Conservation (phyloP, 345 rosid species). For the Psidium friedrichsthalianum region DNA sequence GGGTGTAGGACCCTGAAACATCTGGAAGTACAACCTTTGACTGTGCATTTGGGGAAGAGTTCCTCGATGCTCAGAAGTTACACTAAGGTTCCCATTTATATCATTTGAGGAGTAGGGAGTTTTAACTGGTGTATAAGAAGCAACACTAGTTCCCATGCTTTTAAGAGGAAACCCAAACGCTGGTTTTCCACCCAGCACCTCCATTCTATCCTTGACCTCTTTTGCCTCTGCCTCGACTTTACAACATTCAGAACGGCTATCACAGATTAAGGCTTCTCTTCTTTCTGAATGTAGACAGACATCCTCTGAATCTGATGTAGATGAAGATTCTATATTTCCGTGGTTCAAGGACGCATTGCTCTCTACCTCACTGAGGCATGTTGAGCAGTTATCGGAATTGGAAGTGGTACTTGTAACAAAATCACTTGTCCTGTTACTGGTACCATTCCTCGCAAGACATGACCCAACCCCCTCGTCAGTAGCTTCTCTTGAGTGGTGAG, state of each 20-base stretch:
- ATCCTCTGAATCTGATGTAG: conserved; percentile 82
- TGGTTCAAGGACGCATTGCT: conserved; percentile 60
- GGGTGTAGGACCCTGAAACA: conserved; percentile 57
- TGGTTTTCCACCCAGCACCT: conserved; percentile 12
- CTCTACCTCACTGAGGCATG: conserved; percentile 83
- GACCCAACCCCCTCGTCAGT: conserved; percentile 19
- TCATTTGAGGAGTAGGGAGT: conserved; percentile 23
- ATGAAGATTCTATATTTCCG: conserved; percentile 59
- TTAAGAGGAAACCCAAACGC: conserved; percentile 17
- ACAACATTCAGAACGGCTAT: conserved; percentile 27
- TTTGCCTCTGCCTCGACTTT: conserved; percentile 22
- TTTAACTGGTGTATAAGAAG: conserved; percentile 23
- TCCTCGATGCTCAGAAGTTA: conserved; percentile 43
- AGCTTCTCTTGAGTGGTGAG: conserved; percentile 21
- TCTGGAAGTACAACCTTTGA: conserved; percentile 44
- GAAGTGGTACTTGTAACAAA: conserved; percentile 30
- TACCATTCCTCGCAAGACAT: conserved; percentile 12
- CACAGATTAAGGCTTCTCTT: conserved; percentile 30
- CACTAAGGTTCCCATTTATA: conserved; percentile 11
- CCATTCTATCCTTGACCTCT: conserved; percentile 16
- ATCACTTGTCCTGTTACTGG: conserved; percentile 5
- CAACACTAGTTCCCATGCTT: conserved; percentile 11
- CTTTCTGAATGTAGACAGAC: conserved; percentile 55
- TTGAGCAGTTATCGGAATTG: conserved; percentile 79
- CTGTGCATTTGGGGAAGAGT: conserved; percentile 33